Percentiles rank a stretch among this genome's conserved stretches.
phyloP scores from a whole-genome alignment of 78 protist species.

The Abeoforma whisleri region DNA sequence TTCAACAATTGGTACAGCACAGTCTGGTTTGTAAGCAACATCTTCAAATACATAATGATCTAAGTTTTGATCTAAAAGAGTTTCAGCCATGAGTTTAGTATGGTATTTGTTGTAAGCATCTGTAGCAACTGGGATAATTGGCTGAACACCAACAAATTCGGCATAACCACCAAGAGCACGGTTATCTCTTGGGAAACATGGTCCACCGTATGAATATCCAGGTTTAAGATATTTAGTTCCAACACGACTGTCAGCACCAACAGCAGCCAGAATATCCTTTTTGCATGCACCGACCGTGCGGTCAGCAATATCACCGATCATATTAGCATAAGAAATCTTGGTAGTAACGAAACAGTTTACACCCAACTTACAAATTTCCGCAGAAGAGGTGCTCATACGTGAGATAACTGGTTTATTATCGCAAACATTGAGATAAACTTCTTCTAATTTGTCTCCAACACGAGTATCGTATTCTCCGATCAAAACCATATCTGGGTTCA shows the following conservation, averaged over 20 bases:
- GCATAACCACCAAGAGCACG: constrained; percentile 51
- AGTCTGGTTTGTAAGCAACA: constrained; percentile 47
- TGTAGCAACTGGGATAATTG: constrained; percentile 44
- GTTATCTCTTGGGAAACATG: constrained; percentile 61
- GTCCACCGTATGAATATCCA: constrained; percentile 51
- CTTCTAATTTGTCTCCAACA: constrained; percentile 12
- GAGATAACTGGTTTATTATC: neutral
- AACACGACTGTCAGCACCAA: constrained; percentile 38
- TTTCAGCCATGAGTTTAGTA: constrained; percentile 36
- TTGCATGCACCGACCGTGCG: constrained; percentile 39
- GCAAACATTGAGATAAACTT: neutral
- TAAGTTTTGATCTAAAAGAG: constrained; percentile 8
- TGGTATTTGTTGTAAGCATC: constrained; percentile 50
- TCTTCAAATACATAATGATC: constrained; percentile 31
- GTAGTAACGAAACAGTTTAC: constrained; percentile 55
- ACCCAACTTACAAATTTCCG: constrained; percentile 51
- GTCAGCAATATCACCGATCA: constrained; percentile 47
- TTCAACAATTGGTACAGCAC: constrained; percentile 51
- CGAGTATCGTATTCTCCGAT: constrained; percentile 18
- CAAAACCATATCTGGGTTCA: constrained; percentile 44
- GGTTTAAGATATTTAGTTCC: constrained; percentile 34
- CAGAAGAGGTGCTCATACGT: constrained; percentile 24
- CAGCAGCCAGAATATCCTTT: constrained; percentile 37
- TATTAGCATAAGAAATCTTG: constrained; percentile 49
- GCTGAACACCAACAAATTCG: constrained; percentile 25